These are phyloP conservation scores for Stenocarpella maydis DNA, from an alignment of 2,329 filamentous ascomycete species.

Conservation along the genomic window DNA sequence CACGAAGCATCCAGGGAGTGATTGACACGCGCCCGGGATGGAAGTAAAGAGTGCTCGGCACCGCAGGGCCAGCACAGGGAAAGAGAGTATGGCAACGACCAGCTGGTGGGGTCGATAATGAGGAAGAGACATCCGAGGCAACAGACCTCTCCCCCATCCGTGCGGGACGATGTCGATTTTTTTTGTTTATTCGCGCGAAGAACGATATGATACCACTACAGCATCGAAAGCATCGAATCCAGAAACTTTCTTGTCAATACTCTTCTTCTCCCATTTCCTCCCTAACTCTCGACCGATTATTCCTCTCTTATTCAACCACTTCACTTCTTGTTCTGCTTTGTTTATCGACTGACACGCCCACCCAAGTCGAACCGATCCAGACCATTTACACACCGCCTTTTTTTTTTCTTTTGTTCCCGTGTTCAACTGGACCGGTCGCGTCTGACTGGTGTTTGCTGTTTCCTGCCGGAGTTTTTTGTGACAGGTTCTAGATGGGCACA, in stretches of 20 bases:
- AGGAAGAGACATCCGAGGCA: conserved; percentile 25
- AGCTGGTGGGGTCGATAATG: conserved; percentile 15
- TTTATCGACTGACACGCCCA: conserved; percentile 12
- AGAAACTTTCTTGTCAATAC: conserved; percentile 32
- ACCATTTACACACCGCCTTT: background rate
- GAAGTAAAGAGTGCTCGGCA: conserved; percentile 36
- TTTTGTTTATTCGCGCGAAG: conserved; percentile 34
- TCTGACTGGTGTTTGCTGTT: background rate
- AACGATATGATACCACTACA: conserved; percentile 38
- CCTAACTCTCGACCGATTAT: background rate
- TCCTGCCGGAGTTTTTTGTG: conserved; percentile 21
- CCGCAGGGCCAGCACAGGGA: conserved; percentile 5
- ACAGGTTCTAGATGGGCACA: conserved; percentile 22
- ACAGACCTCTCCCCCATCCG: background rate
- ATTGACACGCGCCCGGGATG: background rate
- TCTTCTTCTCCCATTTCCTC: conserved; percentile 12
- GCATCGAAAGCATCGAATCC: conserved; percentile 36
- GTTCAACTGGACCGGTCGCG: background rate
- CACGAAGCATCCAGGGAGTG: no score
- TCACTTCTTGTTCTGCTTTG: conserved; percentile 2
- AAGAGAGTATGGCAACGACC: conserved; percentile 6
- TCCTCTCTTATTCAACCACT: background rate
- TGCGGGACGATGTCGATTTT: background rate
- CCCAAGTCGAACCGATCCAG: conserved; percentile 24
- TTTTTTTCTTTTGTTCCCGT: conserved; percentile 26